A percentile compares a stretch with the other conserved stretches of the same genome.
phyloP scores from a whole-genome alignment of 2,329 filamentous ascomycete species.

The Fusarium odoratissimum region DNA sequence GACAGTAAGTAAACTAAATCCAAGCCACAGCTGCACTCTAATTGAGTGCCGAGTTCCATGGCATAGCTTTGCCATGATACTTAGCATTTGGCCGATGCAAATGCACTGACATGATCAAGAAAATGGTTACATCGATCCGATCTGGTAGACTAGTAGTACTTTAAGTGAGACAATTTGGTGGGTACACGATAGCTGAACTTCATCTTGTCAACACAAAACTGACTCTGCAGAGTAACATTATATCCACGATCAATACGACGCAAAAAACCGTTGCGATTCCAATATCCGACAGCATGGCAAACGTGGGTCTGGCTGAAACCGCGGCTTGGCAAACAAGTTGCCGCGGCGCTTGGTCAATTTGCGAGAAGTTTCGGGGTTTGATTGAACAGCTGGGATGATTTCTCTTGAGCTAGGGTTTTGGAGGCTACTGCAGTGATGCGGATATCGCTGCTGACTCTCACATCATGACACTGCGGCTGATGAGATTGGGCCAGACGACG shows the following conservation, averaged over 20 bases:
- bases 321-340: not conserved
- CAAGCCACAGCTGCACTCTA: not conserved
- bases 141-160: not conserved
- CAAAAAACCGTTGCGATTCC: not conserved
- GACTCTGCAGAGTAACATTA: not conserved
- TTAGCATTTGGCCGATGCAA: not conserved
- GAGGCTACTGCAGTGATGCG: too few relatives aligned
- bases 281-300: not conserved
- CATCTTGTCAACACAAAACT: not conserved
- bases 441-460: not conserved
- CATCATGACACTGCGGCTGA: accelerated
- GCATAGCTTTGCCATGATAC: not conserved
- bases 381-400: not conserved
- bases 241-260: not conserved
- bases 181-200: not conserved
- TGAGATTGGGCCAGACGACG: accelerated
- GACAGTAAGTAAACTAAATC: not conserved
- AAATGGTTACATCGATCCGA: not conserved
- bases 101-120: not conserved
- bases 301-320: not conserved
- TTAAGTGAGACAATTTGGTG: not conserved
- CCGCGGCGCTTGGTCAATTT: not conserved
- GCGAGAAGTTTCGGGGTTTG: not conserved
- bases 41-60: not conserved
- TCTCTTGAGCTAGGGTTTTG: too few relatives aligned